Base-by-base conservation (phyloP, 2,329 filamentous ascomycete genomes). In the Venturia carpophila region DNA sequence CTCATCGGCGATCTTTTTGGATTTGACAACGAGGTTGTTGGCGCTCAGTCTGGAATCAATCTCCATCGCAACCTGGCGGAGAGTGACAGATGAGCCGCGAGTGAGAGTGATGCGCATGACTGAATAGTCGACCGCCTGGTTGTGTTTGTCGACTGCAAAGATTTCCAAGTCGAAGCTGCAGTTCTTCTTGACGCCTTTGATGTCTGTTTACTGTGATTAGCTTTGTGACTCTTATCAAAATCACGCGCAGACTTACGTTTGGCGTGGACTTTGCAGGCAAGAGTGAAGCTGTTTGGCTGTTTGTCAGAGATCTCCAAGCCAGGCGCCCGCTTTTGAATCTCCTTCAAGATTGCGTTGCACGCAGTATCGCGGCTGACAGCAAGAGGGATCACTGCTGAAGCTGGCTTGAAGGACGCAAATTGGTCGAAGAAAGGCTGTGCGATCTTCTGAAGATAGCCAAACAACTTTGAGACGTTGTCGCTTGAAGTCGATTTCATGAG, bases 91-190 rank as follows among this genome's bases (percentile, higher is more conserved):
- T 66, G 66, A 56, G n/a, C 93, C 94, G 66, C 87, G 87, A 72
- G 94, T 91, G 72, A 97, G 92, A 1, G 90, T 93, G 74, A 97
- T 91, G 43, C 91, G 88, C 39, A 90, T 86, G 68, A 97, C 86
- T 74, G 88, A 90, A 64, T 97, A 82, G 10, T 87, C 87, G 58
- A 85, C 87, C 68, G 86, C 87, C 71, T 85, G 87, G 60, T 90
- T 90, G 72, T 94, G 89, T 77, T 96, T 90, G 67, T 96, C 88
- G 45, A 96, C 88, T 1, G 89, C 91, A 78, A 95, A 95, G 67
- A 97, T 83, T 74, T 97, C 91, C 45, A 87, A 86, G 19, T 91
- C 89, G 75, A 97, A 92, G 17, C 88, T 83, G n/a, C 97, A 92
- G 64, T 91, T 88, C 73, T 92, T 94, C 73, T 61, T 45, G 21